phyloP scores from a whole-genome alignment of 2,329 filamentous ascomycete species.

The Xylariaceae sp. region DNA sequence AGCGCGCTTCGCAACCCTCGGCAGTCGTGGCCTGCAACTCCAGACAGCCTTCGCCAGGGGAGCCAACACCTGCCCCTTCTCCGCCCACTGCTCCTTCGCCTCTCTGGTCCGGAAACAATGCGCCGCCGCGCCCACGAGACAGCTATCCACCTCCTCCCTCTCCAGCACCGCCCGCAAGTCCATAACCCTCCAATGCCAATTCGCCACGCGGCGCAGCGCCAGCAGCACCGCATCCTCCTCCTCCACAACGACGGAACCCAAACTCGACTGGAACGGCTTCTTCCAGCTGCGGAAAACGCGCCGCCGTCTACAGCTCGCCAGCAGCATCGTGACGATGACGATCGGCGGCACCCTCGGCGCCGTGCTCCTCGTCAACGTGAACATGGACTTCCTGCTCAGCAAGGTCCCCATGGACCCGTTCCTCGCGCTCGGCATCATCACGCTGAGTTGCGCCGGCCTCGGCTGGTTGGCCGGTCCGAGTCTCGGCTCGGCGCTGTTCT shows the following conservation, averaged over 20 bases:
- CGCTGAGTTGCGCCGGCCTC: constrained; percentile 67
- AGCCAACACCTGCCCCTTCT: constrained; percentile 25
- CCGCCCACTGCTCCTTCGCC: constrained; percentile 14
- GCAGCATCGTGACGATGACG: constrained; percentile 62
- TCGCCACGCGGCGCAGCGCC: constrained; percentile 26
- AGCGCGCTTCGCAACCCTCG: constrained; percentile 28
- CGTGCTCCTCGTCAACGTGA: constrained; percentile 61
- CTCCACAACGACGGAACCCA: constrained; percentile 15
- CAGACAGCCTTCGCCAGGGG: constrained; percentile 26
- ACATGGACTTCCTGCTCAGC: constrained; percentile 64
- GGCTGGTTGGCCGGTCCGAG: constrained; percentile 87
- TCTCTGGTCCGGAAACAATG: constrained; percentile 25
- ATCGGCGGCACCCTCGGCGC: constrained; percentile 58
- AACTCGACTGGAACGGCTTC: constrained; percentile 86
- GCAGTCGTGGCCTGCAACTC: constrained; percentile 29
- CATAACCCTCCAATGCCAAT: constrained; percentile 22
- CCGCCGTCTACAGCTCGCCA: constrained; percentile 74
- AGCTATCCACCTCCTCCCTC: constrained; percentile 16
- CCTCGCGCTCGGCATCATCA: constrained; percentile 75
- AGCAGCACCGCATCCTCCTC: constrained; percentile 24
- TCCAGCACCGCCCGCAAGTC: constrained; percentile 15
- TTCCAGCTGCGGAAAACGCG: constrained; percentile 84
- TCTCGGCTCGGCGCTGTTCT: constrained; percentile 75
- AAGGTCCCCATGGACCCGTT: constrained; percentile 84
- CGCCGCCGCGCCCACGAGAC: constrained; percentile 20